Base-by-base conservation (phyloP, 2,329 filamentous ascomycete species). In the Cytospora paraplurivora region DNA sequence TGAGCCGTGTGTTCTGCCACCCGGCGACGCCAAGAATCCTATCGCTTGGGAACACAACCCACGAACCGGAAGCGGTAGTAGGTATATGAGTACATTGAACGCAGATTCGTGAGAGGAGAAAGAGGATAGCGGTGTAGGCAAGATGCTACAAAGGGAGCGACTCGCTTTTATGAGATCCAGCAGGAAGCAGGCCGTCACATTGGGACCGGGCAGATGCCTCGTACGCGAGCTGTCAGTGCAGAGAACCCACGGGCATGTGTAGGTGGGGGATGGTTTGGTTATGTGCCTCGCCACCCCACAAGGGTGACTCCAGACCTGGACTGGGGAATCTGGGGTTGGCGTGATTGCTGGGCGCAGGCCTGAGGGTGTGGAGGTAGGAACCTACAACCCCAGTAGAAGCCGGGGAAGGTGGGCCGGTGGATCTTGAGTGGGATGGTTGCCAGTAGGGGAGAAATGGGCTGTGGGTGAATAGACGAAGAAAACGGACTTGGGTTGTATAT, bases 161-260 rank as follows among this genome's bases (percentile, higher is more conserved):
- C 33, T n/a, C 55, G 27, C 55, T 51, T 57, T 65, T 58, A 58
- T 59, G 62, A 62, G 55, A 56, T 35, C 59, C 59, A 62, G 41
- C 50, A 38, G 35, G 27, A 44, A 38, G 27, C 63, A 59, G 59
- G 63, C 52, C 59, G 59, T 62, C 50, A 63, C 54, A 62, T 59
- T 59, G 27, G 51, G 33, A 62, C 21, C 34, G 49, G 34, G 27
- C 37, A 57, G 37, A 58, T 50, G 47, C 35, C 33, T 57, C 32
- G 41, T 44, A 44, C 12, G 35, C 53, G 44, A 61, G 63, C 38
- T 38, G 63, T 52, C 49, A 50, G 52, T 55, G 55, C 51, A 58
- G 51, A 56, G 32, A 35, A 44, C 51, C 50, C 60, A 59, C 52
- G 63, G 52, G 27, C 27, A 27, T 27, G 27, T 27, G 2, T 60